Evolutionary conservation across 257 asterid genomes (phyloP).

Genomic region (Leptodermis oblonga): DNA sequence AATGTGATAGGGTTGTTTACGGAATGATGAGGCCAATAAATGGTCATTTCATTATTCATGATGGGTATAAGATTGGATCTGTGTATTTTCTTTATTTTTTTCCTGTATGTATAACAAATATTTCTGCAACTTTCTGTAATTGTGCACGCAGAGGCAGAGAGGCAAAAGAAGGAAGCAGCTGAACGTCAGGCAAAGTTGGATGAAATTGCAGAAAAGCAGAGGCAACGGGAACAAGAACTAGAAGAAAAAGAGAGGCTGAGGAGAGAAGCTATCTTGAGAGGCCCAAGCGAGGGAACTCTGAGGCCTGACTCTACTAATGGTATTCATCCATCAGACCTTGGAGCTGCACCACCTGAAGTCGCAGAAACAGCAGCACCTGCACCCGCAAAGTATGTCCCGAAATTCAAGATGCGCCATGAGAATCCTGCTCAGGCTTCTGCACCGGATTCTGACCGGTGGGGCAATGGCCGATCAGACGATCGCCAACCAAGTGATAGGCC

Average conservation of each 20-base stretch:
- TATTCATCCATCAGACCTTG: constrained; percentile 3
- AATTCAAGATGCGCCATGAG: constrained; percentile 9
- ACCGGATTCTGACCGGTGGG: constrained; percentile 18
- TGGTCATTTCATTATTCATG: neutral
- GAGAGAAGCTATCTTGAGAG: constrained; percentile 22
- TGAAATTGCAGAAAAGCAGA: constrained; percentile 33
- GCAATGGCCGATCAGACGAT: constrained; percentile 10
- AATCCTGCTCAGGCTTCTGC: constrained; percentile 12
- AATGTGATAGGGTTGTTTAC: neutral
- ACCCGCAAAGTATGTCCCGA: constrained; percentile 22
- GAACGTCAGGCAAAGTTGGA: constrained; percentile 31
- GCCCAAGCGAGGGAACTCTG: constrained; percentile 1
- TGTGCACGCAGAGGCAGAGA: constrained; percentile 26
- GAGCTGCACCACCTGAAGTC: neutral
- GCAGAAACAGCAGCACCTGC: constrained; percentile 16
- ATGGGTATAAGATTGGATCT: neutral
- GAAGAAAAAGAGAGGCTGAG: constrained; percentile 25
- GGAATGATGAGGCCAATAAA: neutral
- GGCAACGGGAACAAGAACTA: constrained; percentile 26
- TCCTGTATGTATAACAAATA: neutral
- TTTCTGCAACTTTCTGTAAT: neutral
- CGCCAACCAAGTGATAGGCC: constrained; percentile 16
- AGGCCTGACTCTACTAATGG: constrained; percentile 2
- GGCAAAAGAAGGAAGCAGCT: constrained; percentile 35
- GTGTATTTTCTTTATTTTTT: neutral